Evolutionary conservation across 441 rosid genomes (phyloP), one percentile per base, ranked within the genome.

Genomic region (Gossypium laxum): DNA sequence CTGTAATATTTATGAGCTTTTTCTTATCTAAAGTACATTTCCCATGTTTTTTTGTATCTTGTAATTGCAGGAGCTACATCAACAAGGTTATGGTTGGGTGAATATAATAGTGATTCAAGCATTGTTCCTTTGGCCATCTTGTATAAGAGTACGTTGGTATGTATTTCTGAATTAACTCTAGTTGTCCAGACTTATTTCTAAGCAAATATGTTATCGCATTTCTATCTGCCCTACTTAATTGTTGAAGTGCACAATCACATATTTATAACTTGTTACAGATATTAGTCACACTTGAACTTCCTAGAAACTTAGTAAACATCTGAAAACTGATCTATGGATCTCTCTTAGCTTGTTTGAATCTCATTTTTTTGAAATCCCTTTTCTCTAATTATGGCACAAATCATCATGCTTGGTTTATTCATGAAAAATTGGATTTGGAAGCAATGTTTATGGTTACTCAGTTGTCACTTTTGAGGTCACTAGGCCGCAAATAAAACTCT

Each of bases 61-160:
- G 8, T 72, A 72, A 47, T 76, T 80, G 78, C 84, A 92, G 99
- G 92, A 69, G 84, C 82, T 69, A 71, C 71, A 74, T 76, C 77
- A 72, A 67, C 77, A 21, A 85, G 80, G 87, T 76, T 95, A 74
- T 92, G 97, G 94, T 77, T 89, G 75, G 92, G 96, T 63, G 86
- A 86, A 76, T 74, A 77, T 70, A 82, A 70, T 59, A 50, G 74
- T 28, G 75, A 81, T 74, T 83, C 89, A 64, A 76, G 75, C 74
- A 72, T 74, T 48, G 79, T 90, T 79, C 91, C 97, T 47, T 62
- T 92, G 71, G 96, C 93, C 30, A 74, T 91, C 78, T 83, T 89
- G 83, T 85, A 74, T 67, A 85, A 79, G 69, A 70, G 67, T 52
- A 69, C 73, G 65, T 17, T 18, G 95, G 99, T 92, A 92, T 69